A percentile compares a stretch with the other conserved stretches of the same genome.
Evolutionary conservation across 306 rosid species (phyloP).

Genomic region (Castanopsis chinensis): DNA sequence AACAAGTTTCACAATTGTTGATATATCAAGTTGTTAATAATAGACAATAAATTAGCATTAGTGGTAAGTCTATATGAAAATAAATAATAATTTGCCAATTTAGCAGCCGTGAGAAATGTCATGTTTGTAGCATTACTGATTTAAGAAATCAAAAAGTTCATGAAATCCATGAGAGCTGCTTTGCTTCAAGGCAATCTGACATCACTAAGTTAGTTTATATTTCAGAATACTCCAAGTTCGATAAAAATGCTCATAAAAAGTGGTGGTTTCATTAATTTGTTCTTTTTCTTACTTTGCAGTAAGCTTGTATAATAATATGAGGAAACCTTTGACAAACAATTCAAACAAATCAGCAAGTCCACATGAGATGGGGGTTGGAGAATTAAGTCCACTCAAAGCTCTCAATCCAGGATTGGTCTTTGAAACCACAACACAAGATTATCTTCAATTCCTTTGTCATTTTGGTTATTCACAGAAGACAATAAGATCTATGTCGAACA

Average conservation of each 20-base stretch:
- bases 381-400: conserved; percentile 74
- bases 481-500: conserved; percentile 56
- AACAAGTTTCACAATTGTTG: no score
- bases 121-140: no score
- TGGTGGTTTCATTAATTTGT: conserved; percentile 4
- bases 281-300: conserved; percentile 49
- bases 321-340: conserved; percentile 67
- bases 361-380: conserved; percentile 88
- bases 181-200: background rate
- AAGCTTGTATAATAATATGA: conserved; percentile 58
- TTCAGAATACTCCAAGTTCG: background rate
- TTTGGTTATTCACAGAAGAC: conserved; percentile 60
- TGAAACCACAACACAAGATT: conserved; percentile 49
- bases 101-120: no score
- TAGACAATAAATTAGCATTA: no score
- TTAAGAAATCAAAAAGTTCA: no score
- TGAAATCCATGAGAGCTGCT: no score
- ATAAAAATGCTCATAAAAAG: background rate
- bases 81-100: no score
- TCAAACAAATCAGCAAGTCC: conserved; percentile 54
- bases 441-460: conserved; percentile 74
- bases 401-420: conserved; percentile 85
- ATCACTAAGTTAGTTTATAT: background rate
- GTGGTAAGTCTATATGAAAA: no score
- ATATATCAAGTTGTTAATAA: no score